phyloP scores from a whole-genome alignment of 768 basidiomycete species.

The Podaxis rugospora region DNA sequence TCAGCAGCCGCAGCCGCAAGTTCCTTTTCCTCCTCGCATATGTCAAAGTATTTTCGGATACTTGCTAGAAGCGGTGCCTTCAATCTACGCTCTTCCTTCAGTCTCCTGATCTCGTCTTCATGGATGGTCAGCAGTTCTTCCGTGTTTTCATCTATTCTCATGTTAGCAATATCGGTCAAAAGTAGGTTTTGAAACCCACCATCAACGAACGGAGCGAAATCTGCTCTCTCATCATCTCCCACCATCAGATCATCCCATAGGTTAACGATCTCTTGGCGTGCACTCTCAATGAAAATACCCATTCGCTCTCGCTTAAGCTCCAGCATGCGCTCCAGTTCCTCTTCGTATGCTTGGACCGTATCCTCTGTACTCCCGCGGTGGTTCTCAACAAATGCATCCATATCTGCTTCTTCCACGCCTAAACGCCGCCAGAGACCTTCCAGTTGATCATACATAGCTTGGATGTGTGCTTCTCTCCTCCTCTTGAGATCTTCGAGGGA shows the following conservation, averaged over 20 bases:
- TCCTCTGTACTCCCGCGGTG: constrained; percentile 80
- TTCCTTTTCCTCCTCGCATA: constrained; percentile 87
- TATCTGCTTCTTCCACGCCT: constrained; percentile 72
- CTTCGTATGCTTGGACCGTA: constrained; percentile 78
- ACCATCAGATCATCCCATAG: constrained; percentile 88
- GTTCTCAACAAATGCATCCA: constrained; percentile 90
- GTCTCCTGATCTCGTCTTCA: constrained; percentile 75
- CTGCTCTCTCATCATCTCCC: constrained; percentile 74
- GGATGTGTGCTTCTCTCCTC: constrained; percentile 77
- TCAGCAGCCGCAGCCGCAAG: constrained; percentile 77
- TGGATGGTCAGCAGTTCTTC: constrained; percentile 84
- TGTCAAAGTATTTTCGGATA: constrained; percentile 87
- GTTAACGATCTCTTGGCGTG: constrained; percentile 71
- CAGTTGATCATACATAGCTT: constrained; percentile 90
- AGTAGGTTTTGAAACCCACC: constrained; percentile 41
- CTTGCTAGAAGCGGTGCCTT: constrained; percentile 73
- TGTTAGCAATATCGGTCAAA: constrained; percentile 3
- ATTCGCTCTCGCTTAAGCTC: constrained; percentile 86
- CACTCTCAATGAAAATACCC: constrained; percentile 77
- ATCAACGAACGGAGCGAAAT: constrained; percentile 80
- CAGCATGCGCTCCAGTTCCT: constrained; percentile 87
- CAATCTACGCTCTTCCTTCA: constrained; percentile 78
- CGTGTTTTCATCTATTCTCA: constrained; percentile 69
- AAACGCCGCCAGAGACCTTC: constrained; percentile 88
- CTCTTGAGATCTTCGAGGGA: constrained; percentile 72